Evolutionary conservation across 768 basidiomycete genomes (phyloP).

Genomic region (Lanmaoa rubissima): DNA sequence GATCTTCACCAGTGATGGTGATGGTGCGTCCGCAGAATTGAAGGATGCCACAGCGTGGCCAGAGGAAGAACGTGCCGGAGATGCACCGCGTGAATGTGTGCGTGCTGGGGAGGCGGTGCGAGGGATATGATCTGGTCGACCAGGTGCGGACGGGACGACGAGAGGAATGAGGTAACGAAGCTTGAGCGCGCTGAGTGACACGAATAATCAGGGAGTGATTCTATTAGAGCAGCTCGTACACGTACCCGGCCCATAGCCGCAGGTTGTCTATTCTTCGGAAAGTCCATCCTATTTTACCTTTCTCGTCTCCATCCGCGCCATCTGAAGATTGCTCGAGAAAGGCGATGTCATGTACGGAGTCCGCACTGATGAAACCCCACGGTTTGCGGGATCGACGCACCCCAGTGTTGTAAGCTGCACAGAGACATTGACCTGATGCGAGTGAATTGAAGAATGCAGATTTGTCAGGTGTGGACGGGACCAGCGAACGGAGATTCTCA

Average conservation of each 20-base stretch:
- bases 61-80: constrained; percentile 21
- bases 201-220: not conserved
- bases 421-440: constrained; percentile 78
- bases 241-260: constrained; percentile 80
- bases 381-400: constrained; percentile 79
- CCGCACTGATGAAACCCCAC: constrained; percentile 82
- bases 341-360: constrained; percentile 78
- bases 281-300: constrained; percentile 67
- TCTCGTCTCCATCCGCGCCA: constrained; percentile 38
- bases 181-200: constrained; percentile 64
- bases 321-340: constrained; percentile 55
- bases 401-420: constrained; percentile 75
- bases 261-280: constrained; percentile 86
- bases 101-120: constrained; percentile 24
- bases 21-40: constrained; percentile 13
- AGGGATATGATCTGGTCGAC: constrained; percentile 27
- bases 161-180: constrained; percentile 78
- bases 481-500: constrained; percentile 42
- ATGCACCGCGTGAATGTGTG: constrained; percentile 18
- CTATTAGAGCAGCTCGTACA: constrained; percentile 9
- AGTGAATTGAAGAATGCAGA: constrained; percentile 50
- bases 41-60: constrained; percentile 4
- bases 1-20: constrained; percentile 32
- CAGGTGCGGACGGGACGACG: constrained; percentile 45
- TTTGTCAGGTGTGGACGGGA: constrained; percentile 34